Base-by-base conservation (phyloP, 78 protist genomes). In the Thecamonas trahens region DNA sequence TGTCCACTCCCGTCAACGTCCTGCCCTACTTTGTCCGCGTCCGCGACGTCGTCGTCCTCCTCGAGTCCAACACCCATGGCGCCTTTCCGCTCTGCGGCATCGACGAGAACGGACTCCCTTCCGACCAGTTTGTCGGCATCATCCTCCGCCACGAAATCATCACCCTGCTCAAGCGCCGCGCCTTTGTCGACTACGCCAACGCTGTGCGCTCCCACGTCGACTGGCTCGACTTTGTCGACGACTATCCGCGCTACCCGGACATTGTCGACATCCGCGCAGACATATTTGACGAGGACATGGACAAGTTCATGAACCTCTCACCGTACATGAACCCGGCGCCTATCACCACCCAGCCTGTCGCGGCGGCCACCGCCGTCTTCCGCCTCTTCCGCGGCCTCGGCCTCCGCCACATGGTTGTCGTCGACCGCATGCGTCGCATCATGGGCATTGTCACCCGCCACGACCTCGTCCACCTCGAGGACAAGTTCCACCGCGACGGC, bases 401-500 rank as follows among this genome's bases (percentile, higher is more conserved):
- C 32, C 67, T 91, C 24, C 83, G 95, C 22, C 95, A 91, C 63
- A 64, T 91, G 40, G 77, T 77, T 26, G 89, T 85, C 35, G 72
- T 76, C 31, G 80, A 83, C 61, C 35, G 66, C 42, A 29, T 29
- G 35, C 65, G 70, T 29, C 62, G 61, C 28, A 79, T 90, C 40
- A 78, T 84, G 53, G 95, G 95, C 39, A 74, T 90, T 31, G 68
- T 90, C 40, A 86, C 92, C 18, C 74, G 95, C 62, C 77, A 80
- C 52, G 89, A 90, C 62, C 59, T 90, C 26, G 38, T 66, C 18
- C 5, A 68, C 59, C 7, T 67, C 34, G 29, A 53, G 22, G 18
- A 5, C 49, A 1, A 11, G 28, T 4, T 59, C 65, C n/a, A n/a
- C n/a, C n/a, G n/a, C n/a, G n/a, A n/a, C n/a, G n/a, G n/a, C n/a